A percentile compares a stretch with the other conserved stretches of the same genome.
Conservation (phyloP, 768 basidiomycete genomes). For the Lentinula edodes region DNA sequence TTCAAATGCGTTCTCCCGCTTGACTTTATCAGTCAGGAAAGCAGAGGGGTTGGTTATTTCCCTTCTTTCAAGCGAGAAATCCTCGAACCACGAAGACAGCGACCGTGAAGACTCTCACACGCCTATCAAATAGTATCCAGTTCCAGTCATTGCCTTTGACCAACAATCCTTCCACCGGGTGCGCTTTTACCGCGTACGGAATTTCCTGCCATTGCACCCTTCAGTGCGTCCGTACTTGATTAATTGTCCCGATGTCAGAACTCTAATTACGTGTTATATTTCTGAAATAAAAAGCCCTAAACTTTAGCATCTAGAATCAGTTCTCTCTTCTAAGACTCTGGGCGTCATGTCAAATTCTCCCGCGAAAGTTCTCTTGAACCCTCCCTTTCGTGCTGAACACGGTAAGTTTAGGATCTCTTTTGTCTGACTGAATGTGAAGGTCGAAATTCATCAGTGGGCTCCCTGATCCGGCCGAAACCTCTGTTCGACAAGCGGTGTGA, state of each 20-base stretch:
- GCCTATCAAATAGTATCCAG: neutral
- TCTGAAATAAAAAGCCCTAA: slow-evolving; percentile 2
- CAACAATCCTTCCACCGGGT: neutral
- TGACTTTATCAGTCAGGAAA: neutral
- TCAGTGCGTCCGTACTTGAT: neutral
- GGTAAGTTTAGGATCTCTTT: slow-evolving; percentile 5
- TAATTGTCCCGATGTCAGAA: slow-evolving; percentile 6
- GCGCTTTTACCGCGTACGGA: slow-evolving; percentile 3
- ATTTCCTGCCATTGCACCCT: neutral
- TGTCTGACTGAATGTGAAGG: neutral
- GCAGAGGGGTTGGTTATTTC: neutral
- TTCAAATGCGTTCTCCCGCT: neutral
- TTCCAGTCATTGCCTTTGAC: neutral
- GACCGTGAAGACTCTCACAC: neutral
- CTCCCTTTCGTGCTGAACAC: slow-evolving; percentile 50
- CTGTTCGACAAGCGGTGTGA: slow-evolving; percentile 43
- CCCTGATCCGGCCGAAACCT: slow-evolving; percentile 47
- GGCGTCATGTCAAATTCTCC: slow-evolving; percentile 1
- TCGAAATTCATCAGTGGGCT: slow-evolving; percentile 32
- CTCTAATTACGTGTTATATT: neutral
- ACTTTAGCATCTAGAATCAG: neutral
- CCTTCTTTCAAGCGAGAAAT: neutral
- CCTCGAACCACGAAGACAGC: neutral
- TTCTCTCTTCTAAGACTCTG: neutral
- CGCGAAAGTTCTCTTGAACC: slow-evolving; percentile 22